Base-by-base conservation (phyloP, 331 rosid species). In the Acacia pycnantha region DNA sequence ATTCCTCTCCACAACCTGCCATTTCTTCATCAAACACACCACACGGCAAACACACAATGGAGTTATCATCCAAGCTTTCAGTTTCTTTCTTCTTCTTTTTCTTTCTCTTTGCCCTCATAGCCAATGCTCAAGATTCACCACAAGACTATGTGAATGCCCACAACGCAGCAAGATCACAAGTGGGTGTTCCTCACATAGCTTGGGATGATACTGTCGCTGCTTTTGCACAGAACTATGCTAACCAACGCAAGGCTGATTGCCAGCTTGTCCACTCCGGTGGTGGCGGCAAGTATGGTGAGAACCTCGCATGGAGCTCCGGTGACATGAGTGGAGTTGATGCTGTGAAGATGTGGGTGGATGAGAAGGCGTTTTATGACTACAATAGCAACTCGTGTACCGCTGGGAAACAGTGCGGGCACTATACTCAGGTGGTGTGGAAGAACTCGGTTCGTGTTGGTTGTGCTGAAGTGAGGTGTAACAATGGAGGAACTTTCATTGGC, bases 381-480 rank as follows among this genome's bases (percentile, higher is more conserved):
- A 26, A 61, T 15, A 61, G 8, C 37, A 61, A 61, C 68, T 26
- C 68, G 2, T 61, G 68, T 8, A 3, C 15, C 6, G 9, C 19
- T 5, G 68, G 68, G 37, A 14, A 50, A 16, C 8, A 4, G 68
- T 61, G 68, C 3, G 18, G 14, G 0, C 68, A 61, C 19, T 61
- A 61, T n/a, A 24, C 68, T 61, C 68, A 61, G 37, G 68, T 61
- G 43, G 70, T 65, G 0, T 65, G 70, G 70, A 65, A 6, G 10
- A 65, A 2, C 0, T 65, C 44, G 11, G 4, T 65, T 65, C 40
- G 44, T 1, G 11, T 91, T 5, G 93, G 93, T 1, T 91, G 96
- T 84, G 93, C 86, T 3, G 88, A 81, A 83, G 97, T 92, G 2
- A 73, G 0, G 15, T 92, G 97, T 82, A 15, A 82, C 8, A 89